Conservation (phyloP, 1,284 basidiomycete species). For the Pascua guehoae region DNA sequence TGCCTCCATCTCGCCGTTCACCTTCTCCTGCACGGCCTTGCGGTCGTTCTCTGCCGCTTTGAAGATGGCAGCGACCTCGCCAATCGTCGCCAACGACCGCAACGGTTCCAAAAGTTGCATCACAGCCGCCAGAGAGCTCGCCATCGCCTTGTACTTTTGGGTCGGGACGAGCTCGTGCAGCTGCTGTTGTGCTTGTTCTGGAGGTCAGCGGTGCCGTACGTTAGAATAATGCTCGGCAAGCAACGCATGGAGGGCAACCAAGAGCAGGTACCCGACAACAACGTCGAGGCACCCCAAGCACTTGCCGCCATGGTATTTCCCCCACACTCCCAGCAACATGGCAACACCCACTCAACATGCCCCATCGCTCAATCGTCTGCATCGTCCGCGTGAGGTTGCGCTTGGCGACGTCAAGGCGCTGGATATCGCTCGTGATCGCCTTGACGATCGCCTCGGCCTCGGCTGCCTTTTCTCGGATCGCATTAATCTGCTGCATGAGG, state of each 20-base stretch:
- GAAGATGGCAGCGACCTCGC: slow-evolving; percentile 70
- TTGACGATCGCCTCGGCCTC: slow-evolving; percentile 94
- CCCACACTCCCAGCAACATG: neutral
- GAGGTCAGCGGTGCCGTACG: neutral
- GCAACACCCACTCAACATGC: slow-evolving; percentile 88
- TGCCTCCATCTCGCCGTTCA: slow-evolving; percentile 83
- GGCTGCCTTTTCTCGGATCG: slow-evolving; percentile 89
- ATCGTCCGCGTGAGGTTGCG: slow-evolving; percentile 85
- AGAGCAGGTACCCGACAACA: no score
- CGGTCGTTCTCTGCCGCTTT: slow-evolving; percentile 74
- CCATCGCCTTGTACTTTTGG: slow-evolving; percentile 76
- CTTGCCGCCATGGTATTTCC: no score
- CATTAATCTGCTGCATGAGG: slow-evolving; percentile 85
- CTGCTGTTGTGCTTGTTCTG: slow-evolving; percentile 78
- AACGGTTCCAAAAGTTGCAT: slow-evolving; percentile 77
- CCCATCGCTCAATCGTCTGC: slow-evolving; percentile 82
- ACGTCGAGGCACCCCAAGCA: neutral
- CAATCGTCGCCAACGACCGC: slow-evolving; percentile 68
- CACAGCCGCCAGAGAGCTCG: slow-evolving; percentile 78
- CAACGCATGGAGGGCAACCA: no score
- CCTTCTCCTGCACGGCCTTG: slow-evolving; percentile 66
- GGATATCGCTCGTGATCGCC: slow-evolving; percentile 94
- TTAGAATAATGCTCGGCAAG: no score
- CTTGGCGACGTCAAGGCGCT: slow-evolving; percentile 90
- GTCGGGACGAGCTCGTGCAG: slow-evolving; percentile 72